Percentiles rank a stretch among this genome's conserved stretches.
These are phyloP conservation scores for Ogataea trehaloabstinens DNA, from an alignment of 805 yeast species.

Conservation along the genomic window DNA sequence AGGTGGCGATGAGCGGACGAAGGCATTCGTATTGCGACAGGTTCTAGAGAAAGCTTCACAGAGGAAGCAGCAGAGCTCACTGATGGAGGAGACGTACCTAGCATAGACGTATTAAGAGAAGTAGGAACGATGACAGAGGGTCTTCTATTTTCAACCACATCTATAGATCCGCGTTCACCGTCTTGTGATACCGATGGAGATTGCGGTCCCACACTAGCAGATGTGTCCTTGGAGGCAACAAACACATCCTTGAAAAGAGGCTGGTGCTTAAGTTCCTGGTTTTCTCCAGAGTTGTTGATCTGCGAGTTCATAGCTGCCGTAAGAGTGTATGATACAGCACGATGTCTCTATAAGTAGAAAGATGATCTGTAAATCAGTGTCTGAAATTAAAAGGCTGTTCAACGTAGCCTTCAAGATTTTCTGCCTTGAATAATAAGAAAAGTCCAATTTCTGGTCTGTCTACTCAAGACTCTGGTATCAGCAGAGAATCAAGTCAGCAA, in stretches of 20 bases:
- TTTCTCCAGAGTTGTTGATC: slow-evolving; percentile 37
- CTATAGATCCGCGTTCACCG: slow-evolving; percentile 15
- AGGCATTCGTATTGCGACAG: slow-evolving; percentile 11
- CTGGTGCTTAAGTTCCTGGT: slow-evolving; percentile 32
- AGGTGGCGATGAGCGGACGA: slow-evolving; percentile 6
- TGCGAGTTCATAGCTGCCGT: slow-evolving; percentile 36
- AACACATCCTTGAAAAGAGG: slow-evolving; percentile 34
- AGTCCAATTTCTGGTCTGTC: too few species aligned
- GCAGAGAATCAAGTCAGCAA: too few species aligned
- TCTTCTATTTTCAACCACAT: slow-evolving; percentile 29
- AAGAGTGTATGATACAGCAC: too few species aligned
- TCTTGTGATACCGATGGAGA: slow-evolving; percentile 9
- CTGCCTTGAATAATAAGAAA: too few species aligned
- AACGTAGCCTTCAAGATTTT: too few species aligned
- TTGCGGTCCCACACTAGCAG: slow-evolving; percentile 10
- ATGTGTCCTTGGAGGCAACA: slow-evolving; percentile 23
- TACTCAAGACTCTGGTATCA: too few species aligned
- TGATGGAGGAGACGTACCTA: slow-evolving; percentile 17
- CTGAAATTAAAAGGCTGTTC: too few species aligned
- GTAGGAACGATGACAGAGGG: slow-evolving; percentile 28
- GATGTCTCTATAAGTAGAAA: too few species aligned
- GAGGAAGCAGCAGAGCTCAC: slow-evolving; percentile 7
- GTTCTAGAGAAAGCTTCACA: slow-evolving; percentile 13
- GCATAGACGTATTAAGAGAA: slow-evolving; percentile 17
- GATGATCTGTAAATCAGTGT: too few species aligned